Base-by-base conservation (phyloP, 1,284 basidiomycete genomes). In the Trametes sp. region DNA sequence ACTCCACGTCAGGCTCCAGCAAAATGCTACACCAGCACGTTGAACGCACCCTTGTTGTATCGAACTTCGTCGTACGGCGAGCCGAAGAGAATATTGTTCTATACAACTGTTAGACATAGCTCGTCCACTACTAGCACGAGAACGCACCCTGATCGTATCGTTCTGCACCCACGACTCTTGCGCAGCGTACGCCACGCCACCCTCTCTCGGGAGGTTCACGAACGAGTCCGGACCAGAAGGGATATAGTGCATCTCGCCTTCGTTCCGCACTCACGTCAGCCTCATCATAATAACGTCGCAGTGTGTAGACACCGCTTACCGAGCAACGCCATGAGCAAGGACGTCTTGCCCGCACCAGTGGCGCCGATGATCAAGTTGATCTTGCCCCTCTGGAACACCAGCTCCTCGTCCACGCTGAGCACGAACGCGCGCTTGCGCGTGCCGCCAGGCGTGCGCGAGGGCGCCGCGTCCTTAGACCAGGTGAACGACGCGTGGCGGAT, bases 121-220 rank as follows among this genome's bases (percentile, higher is more conserved):
- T 21, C 10, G 7, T 6, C 10, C 36, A 38, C n/a, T 16, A 49
- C 70, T 49, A 54, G 0, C 13, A 50, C 16, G 3, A n/a, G 4
- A 19, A 19, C 21, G 5, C 26, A 77, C 80, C 62, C 75, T 75
- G 59, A 83, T 82, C 0, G 81, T 84, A 60, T 81, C 81, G 67
- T 87, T 88, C 68, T 84, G 81, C 4, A 89, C 87, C 90, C 91
- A 94, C 1, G 88, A 87, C 69, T 92, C 89, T 72, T 94, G 91
- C 0, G 89, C 87, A 6, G 89, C 88, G 74, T 90, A 93, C 0
- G 88, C 86, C 5, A 93, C 83, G 7, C 90, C 90, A 13, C 83
- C 82, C 1, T 78, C 75, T 9, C 89, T 81, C n/a, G 90, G 90
- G 8, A 93, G 80, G 62, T 84, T 86, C 73, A 82, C 88, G 80